phyloP scores from a whole-genome alignment of 371 early-diverging fungal species.

The Blastocladiella emersonii region DNA sequence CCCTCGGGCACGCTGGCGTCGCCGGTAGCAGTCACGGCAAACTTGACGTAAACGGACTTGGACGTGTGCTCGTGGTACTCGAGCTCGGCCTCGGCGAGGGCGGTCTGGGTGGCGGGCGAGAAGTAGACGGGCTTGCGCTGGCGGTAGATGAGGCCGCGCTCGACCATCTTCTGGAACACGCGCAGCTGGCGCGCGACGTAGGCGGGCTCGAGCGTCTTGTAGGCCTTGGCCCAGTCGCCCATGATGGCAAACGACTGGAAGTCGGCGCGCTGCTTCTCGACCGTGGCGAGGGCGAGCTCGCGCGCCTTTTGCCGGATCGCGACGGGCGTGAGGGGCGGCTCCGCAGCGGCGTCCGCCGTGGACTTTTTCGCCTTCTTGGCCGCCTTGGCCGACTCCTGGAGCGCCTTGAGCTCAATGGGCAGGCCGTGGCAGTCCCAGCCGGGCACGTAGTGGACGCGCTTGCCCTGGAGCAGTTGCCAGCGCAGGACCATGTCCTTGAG shows the following conservation, averaged over 20 bases:
- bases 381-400: slow-evolving; percentile 33
- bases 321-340: slow-evolving; percentile 36
- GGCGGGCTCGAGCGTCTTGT: slow-evolving; percentile 53
- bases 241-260: slow-evolving; percentile 64
- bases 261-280: slow-evolving; percentile 47
- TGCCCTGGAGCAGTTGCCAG: slow-evolving; percentile 70
- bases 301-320: slow-evolving; percentile 55
- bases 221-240: slow-evolving; percentile 75
- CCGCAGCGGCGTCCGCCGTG: too few relatives aligned
- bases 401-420: slow-evolving; percentile 88
- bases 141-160: slow-evolving; percentile 55
- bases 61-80: slow-evolving; percentile 78
- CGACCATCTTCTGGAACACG: slow-evolving; percentile 62
- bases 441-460: slow-evolving; percentile 72
- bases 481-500: slow-evolving; percentile 87
- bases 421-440: slow-evolving; percentile 97
- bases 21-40: slow-evolving; percentile 15
- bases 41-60: slow-evolving; percentile 56
- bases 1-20: slow-evolving; percentile 8
- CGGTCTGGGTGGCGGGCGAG: slow-evolving; percentile 68
- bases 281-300: slow-evolving; percentile 47
- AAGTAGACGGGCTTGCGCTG: slow-evolving; percentile 78
- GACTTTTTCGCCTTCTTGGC: slow-evolving; percentile 12
- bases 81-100: slow-evolving; percentile 82
- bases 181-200: slow-evolving; percentile 66